Percentiles rank a stretch among this genome's conserved stretches.
phyloP scores from a whole-genome alignment of 176 grass and related monocot genomes.

The Miscanthus lutarioriparius region DNA sequence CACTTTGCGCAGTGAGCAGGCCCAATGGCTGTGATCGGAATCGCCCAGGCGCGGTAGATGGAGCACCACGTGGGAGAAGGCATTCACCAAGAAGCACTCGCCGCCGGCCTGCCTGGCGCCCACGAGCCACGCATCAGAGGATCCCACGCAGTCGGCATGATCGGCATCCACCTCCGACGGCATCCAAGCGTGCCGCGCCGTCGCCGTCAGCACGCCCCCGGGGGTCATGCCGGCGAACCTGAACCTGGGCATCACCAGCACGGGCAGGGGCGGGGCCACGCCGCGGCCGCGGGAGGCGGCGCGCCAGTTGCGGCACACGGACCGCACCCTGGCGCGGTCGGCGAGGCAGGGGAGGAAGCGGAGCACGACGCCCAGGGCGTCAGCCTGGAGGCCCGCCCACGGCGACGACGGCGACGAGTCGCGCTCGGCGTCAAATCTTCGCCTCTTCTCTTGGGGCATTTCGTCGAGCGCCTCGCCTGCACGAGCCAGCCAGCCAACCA shows the following conservation, averaged over 20 bases:
- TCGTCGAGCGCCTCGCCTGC: not conserved
- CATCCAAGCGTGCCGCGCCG: not conserved
- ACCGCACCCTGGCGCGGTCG: constrained; percentile 25
- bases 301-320: constrained; percentile 19
- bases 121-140: constrained; percentile 1
- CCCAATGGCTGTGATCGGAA: too few relatives aligned
- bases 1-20: not conserved
- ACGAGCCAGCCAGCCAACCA: not conserved
- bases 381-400: constrained; percentile 19
- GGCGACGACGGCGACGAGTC: not conserved
- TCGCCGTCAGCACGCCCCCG: not conserved
- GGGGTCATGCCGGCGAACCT: not conserved
- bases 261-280: constrained; percentile 6
- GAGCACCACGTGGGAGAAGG: constrained; percentile 4
- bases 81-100: constrained; percentile 28
- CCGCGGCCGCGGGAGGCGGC: not conserved
- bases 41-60: not conserved
- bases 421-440: not conserved
- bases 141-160: not conserved
- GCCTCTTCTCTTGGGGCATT: not conserved
- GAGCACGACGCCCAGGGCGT: constrained; percentile 3
- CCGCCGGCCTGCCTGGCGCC: not conserved
- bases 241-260: constrained; percentile 2
- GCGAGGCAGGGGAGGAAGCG: constrained; percentile 5
- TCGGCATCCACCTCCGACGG: not conserved